Evolutionary conservation across 2,329 filamentous ascomycete species (phyloP), one percentile per base, ranked within the genome.

Genomic region (Hortaea sp.): DNA sequence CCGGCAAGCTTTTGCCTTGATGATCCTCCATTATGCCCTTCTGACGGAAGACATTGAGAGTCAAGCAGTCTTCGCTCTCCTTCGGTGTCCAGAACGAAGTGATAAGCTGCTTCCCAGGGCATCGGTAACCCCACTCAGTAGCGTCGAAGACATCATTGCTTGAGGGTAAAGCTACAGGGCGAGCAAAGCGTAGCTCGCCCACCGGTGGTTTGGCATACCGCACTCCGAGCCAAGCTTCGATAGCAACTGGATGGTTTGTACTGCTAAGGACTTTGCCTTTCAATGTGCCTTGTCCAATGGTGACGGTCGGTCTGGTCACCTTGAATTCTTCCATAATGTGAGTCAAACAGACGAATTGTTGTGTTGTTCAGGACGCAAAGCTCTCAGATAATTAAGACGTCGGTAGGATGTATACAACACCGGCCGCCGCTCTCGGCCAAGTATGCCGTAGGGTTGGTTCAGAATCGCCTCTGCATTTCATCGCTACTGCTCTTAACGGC

Each of bases 191-290:
- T 40, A 78, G 65, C 42, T 70, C 61, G 2, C 74, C 71, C 29
- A 70, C 60, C 0, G 76, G 76, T 29, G 75, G 68, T 49, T 74
- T 70, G 3, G 76, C 77, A 56, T 74, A 80, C 0, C 75, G 77
- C 2, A 81, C 58, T 3, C 68, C 68, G 7, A 70, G 58, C 49
- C 68, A 71, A 9, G 52, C 57, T 46, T 57, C 56, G 7, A 60
- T 47, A 0, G 57, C 49, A 1, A 51, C 48, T 4, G 55, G 55
- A 41, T 57, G 53, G 13, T 54, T 50, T 27, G 38, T 29, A 37
- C 51, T 42, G 11, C 54, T 48, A 7, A 57, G 42, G 5, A 53
- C 7, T 10, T 46, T 56, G 12, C 57, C 57, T 27, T 54, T 27
- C 10, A 52, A 54, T 9, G 46, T 56, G 9, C 55, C 57, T 43